Base-by-base conservation (phyloP, 2,329 filamentous ascomycete species). In the Verticillium longisporum region DNA sequence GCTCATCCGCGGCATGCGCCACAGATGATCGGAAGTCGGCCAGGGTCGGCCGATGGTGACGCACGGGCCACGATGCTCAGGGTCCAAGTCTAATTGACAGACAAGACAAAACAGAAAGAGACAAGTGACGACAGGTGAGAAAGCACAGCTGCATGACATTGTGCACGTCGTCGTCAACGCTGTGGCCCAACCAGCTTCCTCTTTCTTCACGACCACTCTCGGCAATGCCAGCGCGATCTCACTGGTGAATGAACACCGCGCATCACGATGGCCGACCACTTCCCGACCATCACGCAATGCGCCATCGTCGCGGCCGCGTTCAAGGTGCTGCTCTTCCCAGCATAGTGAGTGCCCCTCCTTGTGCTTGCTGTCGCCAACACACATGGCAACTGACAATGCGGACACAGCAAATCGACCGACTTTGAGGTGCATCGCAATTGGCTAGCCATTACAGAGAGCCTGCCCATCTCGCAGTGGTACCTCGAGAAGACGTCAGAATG, bases 381-480 rank as follows among this genome's bases (percentile, higher is more conserved):
- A 61, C 65, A 45, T 57, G 41, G 57, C 50, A 13, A 26, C 26
- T 58, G 15, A 26, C 26, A 26, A 59, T 62, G 57, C 66, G 67
- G 32, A 67, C 45, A 62, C 75, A 97, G 93, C 81, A 97, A 96
- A 82, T 99, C 95, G 6, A 99, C 95, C 68, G 95, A 99, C 75
- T 99, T 99, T 70, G 95, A 99, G 76, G 95, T 99, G 61, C 95
- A 99, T 77, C 88, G 95, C 66, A 99, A 99, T 80, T 99, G 95
- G 95, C 87, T 99, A 50, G 95, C 95, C 65, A 92, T 98, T 68
- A 98, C 95, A 4, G 83, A 97, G 76, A 96, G 90, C 64, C 83
- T 98, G 21, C 91, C 94, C 3, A 77, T 93, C 58, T 87, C 90
- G 74, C 82, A 96, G 67, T 99, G 95, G 95, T 99, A 99, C 77